Percentiles rank a stretch among this genome's conserved stretches.
Conservation (phyloP, 371 early-diverging fungal species). For the Coemansia sp. region DNA sequence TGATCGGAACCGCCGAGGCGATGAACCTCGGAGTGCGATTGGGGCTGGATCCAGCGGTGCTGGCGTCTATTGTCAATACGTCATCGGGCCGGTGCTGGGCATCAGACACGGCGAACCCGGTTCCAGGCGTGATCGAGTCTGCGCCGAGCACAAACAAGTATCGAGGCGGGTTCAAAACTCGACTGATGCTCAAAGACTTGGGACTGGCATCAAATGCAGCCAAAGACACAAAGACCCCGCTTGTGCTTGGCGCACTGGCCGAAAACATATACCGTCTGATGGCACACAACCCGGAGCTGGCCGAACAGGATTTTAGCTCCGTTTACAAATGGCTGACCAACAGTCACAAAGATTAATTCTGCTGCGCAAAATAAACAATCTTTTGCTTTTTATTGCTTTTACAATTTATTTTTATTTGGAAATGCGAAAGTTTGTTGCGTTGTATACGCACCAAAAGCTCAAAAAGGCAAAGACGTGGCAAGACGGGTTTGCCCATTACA, state of each 20-base stretch:
- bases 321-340: slow-evolving; percentile 64
- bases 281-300: slow-evolving; percentile 58
- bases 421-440: slow-evolving; percentile 41
- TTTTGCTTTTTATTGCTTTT: neutral
- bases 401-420: neutral
- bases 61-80: slow-evolving; percentile 84
- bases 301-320: slow-evolving; percentile 71
- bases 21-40: slow-evolving; percentile 83
- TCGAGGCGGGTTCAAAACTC: slow-evolving; percentile 85
- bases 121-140: slow-evolving; percentile 70
- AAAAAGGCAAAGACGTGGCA: slow-evolving; percentile 52
- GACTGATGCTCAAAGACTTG: slow-evolving; percentile 93
- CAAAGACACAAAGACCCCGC: slow-evolving; percentile 65
- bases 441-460: slow-evolving; percentile 48
- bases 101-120: slow-evolving; percentile 89
- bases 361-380: neutral
- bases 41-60: slow-evolving; percentile 86
- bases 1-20: slow-evolving; percentile 92
- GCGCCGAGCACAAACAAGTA: slow-evolving; percentile 86
- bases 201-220: slow-evolving; percentile 89
- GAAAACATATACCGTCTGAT: slow-evolving; percentile 76
- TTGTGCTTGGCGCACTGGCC: slow-evolving; percentile 73
- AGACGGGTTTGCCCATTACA: slow-evolving; percentile 42
- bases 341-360: no score
- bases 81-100: slow-evolving; percentile 90